Conservation (phyloP, 2,329 filamentous ascomycete species). For the Botrytis fragariae region DNA sequence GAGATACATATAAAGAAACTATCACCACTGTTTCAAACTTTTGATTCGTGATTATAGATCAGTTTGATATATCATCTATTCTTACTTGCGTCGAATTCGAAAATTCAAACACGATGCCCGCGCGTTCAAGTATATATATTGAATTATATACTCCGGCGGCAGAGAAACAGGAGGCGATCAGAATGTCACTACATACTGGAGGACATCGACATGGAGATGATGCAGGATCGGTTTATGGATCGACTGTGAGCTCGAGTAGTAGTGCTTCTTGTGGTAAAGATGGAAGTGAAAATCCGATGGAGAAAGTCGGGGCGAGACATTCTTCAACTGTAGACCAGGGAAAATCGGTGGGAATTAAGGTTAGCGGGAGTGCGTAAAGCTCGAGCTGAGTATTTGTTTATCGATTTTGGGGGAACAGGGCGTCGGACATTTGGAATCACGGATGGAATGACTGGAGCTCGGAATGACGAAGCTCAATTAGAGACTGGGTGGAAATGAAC, state of each 20-base stretch:
- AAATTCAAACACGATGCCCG: constrained; percentile 3
- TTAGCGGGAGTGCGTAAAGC: not conserved
- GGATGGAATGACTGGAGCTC: not conserved
- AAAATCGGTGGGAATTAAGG: not conserved
- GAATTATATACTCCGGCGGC: constrained; percentile 17
- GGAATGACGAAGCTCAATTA: not conserved
- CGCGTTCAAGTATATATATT: constrained; percentile 18
- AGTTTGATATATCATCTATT: not conserved
- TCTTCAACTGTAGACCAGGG: not conserved
- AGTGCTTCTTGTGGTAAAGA: not conserved
- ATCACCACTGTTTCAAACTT: not conserved
- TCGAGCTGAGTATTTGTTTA: not conserved
- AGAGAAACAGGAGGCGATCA: constrained; percentile 12
- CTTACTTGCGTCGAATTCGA: not conserved
- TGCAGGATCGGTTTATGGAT: not conserved
- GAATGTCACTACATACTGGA: constrained; percentile 17
- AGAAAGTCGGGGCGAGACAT: not conserved
- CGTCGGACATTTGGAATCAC: not conserved
- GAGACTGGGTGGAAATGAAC: not conserved
- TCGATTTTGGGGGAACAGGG: not conserved
- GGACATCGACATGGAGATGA: constrained; percentile 5
- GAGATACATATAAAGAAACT: constrained; percentile 4
- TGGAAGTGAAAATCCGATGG: not conserved
- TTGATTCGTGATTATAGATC: not conserved
- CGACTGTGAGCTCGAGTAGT: not conserved